Evolutionary conservation across 768 basidiomycete genomes (phyloP).

Genomic region (Serpula lacrymans): DNA sequence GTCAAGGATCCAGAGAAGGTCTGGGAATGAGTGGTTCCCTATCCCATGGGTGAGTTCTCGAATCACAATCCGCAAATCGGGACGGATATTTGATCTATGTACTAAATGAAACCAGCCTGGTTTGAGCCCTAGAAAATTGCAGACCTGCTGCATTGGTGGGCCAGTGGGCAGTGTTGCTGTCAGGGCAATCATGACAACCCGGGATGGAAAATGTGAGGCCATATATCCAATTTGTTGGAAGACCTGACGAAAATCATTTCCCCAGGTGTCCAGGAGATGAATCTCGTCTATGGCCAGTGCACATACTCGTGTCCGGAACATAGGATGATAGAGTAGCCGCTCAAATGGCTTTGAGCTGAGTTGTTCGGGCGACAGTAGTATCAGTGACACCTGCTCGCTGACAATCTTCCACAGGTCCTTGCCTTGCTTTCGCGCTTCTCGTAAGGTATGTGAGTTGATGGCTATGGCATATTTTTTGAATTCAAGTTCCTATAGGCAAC

Average conservation of each 20-base stretch:
- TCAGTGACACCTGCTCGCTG: background rate
- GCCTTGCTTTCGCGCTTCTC: slow-evolving; percentile 6
- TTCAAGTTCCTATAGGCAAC: no score
- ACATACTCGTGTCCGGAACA: slow-evolving; percentile 6
- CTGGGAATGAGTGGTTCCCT: slow-evolving; percentile 4
- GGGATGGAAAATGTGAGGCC: slow-evolving; percentile 1
- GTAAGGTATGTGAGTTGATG: slow-evolving; percentile 11
- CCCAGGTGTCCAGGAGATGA: slow-evolving; percentile 18
- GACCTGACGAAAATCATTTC: slow-evolving; percentile 9
- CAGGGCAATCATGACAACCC: slow-evolving; percentile 4
- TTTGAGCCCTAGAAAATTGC: slow-evolving; percentile 9
- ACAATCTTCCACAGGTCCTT: slow-evolving; percentile 9
- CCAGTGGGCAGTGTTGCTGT: slow-evolving; percentile 12
- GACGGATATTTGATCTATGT: slow-evolving; percentile 14
- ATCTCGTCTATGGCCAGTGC: slow-evolving; percentile 14
- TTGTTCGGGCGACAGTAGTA: slow-evolving; percentile 19
- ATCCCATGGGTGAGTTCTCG: slow-evolving; percentile 6
- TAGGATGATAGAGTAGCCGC: slow-evolving; percentile 6
- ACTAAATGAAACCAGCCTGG: slow-evolving; percentile 7
- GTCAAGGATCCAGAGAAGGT: slow-evolving; percentile 7
- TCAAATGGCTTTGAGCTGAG: slow-evolving; percentile 12
- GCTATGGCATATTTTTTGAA: no score
- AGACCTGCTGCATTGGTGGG: slow-evolving; percentile 5
- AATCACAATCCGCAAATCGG: slow-evolving; percentile 5
- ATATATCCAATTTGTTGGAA: slow-evolving; percentile 9